Evolutionary conservation across 139 green algal genomes (phyloP), one percentile per base, ranked within the genome.

Genomic region (Chlorella sp.): DNA sequence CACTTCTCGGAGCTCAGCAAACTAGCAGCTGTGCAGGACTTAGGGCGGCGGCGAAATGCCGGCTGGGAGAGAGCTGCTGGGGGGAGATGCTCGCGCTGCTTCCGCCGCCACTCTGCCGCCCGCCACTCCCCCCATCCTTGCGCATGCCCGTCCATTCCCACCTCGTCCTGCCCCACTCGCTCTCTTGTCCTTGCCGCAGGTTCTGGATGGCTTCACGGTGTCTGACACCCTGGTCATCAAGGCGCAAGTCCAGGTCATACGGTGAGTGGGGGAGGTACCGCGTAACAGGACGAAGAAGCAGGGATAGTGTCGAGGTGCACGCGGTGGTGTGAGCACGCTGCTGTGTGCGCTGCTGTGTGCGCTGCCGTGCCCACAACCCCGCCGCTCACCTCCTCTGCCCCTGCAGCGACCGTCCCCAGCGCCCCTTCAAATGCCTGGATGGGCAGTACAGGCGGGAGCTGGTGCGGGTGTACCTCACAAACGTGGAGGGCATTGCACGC

Each of bases 401-500:
- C 78, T 36, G 81, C 93, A 97, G 95, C 89, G 97, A 99, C 92
- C 94, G 95, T 48, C 94, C 94, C 37, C 89, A 86, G 75, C 89
- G 93, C 36, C 98, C 98, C 14, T 99, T 99, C 92, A 92, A 95
- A 37, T 99, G 97, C 92, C 93, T 99, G 77, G 97, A 99, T 82
- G 91, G 96, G 30, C 96, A 99, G 93, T 99, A 99, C 95, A 91
- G 98, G 26, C 94, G 98, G 0, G 98, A 99, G 96, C 97, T 99
- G 75, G 96, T 99, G 89, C 96, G 98, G 0, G 98, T 99, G 88
- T 99, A 99, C 92, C 94, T 99, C 16, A 97, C 96, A 61, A 99
- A 99, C 90, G 97, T 99, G 88, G 98, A 99, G 94, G 95, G 95
- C 64, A 97, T 99, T 86, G 98, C 96, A 90, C 95, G 97, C 15